phyloP scores from a whole-genome alignment of 257 asterid species.

The Pogostemon cablin region DNA sequence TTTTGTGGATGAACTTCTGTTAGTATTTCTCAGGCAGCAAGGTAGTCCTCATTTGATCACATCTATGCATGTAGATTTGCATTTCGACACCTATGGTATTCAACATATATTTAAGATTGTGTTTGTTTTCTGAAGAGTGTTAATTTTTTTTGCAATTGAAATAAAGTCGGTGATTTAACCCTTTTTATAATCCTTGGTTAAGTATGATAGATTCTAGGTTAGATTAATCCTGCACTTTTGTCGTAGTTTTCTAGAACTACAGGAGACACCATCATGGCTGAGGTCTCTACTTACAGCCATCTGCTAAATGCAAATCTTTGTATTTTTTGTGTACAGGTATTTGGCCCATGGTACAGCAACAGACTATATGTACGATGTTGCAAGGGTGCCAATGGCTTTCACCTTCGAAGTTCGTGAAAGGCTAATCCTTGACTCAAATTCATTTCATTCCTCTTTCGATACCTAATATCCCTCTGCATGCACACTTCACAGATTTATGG shows the following conservation, averaged over 20 bases:
- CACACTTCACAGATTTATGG: conserved; percentile 78
- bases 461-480: background rate
- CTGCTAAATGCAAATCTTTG: conserved; percentile 18
- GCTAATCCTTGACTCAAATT: conserved; percentile 13
- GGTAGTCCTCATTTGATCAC: too few relatives aligned
- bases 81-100: too few relatives aligned
- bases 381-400: conserved; percentile 95
- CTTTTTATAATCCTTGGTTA: background rate
- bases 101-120: too few relatives aligned
- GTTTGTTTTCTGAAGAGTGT: too few relatives aligned
- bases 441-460: conserved; percentile 19
- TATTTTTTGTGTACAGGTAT: conserved; percentile 52
- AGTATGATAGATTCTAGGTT: background rate
- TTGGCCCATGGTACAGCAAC: conserved; percentile 99
- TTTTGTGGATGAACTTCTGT: too few relatives aligned
- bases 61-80: too few relatives aligned
- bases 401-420: conserved; percentile 80
- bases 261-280: background rate
- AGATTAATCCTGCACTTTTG: background rate
- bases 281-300: background rate
- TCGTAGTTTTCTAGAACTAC: background rate
- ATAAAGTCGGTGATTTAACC: background rate
- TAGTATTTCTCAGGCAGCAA: too few relatives aligned
- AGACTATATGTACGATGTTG: conserved; percentile 91
- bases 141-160: too few relatives aligned